Evolutionary conservation across 495 filamentous ascomycete genomes (phyloP).

Genomic region (Bacidia gigantensis): DNA sequence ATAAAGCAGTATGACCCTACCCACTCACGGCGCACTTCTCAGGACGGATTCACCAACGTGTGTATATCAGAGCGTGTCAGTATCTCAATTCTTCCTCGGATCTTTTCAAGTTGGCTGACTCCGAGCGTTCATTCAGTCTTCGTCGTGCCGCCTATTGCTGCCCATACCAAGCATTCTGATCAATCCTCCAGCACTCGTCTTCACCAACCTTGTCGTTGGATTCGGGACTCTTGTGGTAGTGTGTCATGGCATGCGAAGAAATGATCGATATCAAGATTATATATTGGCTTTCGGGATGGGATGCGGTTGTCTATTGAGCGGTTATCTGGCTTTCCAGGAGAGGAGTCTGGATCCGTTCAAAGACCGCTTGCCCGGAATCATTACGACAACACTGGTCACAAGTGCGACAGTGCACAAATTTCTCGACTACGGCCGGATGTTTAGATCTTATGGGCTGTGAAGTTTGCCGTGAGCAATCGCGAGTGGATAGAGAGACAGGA

Average conservation of each 20-base stretch:
- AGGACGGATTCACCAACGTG: neutral
- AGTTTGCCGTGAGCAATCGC: too few relatives aligned
- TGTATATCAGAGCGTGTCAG: neutral
- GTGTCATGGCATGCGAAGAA: neutral
- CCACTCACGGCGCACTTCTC: neutral
- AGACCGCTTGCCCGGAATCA: neutral
- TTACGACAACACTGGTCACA: neutral
- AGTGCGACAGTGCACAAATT: neutral
- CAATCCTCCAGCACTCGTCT: neutral
- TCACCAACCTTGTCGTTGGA: neutral
- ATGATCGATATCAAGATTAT: neutral
- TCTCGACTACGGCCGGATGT: neutral
- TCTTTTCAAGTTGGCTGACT: neutral
- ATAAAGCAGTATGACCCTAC: neutral
- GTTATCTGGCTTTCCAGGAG: neutral
- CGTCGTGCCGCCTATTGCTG: neutral
- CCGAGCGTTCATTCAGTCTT: neutral
- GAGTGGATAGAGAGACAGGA: too few relatives aligned
- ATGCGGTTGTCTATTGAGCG: neutral
- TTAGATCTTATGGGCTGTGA: too few relatives aligned
- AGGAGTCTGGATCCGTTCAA: neutral
- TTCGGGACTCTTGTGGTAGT: neutral
- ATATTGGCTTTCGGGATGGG: neutral
- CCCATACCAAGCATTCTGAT: neutral
- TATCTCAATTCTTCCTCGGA: neutral